These are phyloP conservation scores for Magnaporthales sp. DNA, from an alignment of 2,329 filamentous ascomycete species.

Conservation along the genomic window DNA sequence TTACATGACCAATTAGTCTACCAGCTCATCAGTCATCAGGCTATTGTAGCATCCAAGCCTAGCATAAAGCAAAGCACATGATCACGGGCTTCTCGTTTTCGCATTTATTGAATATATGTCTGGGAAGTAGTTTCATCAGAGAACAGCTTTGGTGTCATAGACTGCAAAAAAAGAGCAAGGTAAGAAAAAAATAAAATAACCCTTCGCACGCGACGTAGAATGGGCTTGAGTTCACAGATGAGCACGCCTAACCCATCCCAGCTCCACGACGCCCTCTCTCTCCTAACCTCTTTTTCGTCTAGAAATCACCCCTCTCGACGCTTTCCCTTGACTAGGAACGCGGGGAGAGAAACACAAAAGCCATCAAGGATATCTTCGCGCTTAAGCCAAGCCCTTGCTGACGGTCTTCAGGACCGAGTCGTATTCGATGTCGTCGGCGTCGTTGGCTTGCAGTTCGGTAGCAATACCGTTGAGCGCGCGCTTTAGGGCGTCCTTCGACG, in stretches of 20 bases:
- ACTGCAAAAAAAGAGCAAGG: not conserved
- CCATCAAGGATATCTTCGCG: not conserved
- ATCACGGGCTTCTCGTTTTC: not conserved
- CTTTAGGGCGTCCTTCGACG: constrained; percentile 81
- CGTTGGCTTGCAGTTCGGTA: constrained; percentile 75
- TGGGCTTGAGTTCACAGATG: not conserved
- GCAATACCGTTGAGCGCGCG: constrained; percentile 68
- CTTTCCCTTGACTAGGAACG: not conserved
- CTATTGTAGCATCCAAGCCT: not conserved
- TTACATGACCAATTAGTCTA: not conserved
- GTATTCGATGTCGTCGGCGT: constrained; percentile 73
- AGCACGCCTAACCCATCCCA: not conserved
- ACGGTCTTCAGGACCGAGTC: constrained; percentile 59
- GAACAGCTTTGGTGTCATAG: not conserved
- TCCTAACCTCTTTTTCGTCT: not conserved
- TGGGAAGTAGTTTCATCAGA: not conserved
- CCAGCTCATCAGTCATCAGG: not conserved
- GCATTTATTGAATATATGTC: constrained; percentile 1
- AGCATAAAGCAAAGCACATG: not conserved
- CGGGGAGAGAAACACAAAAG: not conserved
- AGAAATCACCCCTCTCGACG: not conserved
- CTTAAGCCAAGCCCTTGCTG: constrained; percentile 50
- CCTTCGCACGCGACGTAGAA: not conserved
- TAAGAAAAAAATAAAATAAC: not conserved
- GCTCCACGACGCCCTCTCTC: not conserved